Evolutionary conservation across 345 rosid genomes (phyloP), one percentile per base, ranked within the genome.

Genomic region (Pseudoturritis turrita): DNA sequence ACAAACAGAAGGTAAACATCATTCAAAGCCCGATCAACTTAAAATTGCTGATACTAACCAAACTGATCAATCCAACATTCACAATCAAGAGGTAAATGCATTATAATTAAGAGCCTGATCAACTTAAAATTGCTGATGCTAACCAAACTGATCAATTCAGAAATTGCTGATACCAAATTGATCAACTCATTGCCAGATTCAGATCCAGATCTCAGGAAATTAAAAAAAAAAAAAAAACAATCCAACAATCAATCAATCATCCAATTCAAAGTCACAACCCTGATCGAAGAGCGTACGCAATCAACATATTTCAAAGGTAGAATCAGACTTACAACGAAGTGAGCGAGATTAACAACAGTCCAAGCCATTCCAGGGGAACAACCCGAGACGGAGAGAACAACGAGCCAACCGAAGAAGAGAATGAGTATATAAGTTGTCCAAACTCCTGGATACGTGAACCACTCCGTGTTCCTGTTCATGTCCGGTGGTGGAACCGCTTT

Each of bases 341-440:
- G 95, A 14, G 80, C 65, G 73, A 90, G 92, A 74, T 87, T 86
- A 68, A 88, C 90, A 78, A 84, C 61, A 78, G 97, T 88, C 97
- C 97, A 90, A 28, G 90, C 95, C 89, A 81, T 84, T 61, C 95
- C 92, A 56, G 95, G 84, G 17, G 92, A 83, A 75, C 95, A 90
- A 55, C 83, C 83, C 33, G 80, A 83, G 68, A 90, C 29, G 35
- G 90, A 87, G 73, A 88, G 86, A 54, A 88, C 88, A 41, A 83
- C 40, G 13, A 90, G 85, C 95, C 97, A 88, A 1, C 80, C 73
- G 54, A 88, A 88, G 85, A 90, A 90, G 58, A 90, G 78, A 37
- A 90, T 81, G 18, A 86, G 83, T 29, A 91, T 83, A 56, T 88
- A 91, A 25, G 90, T 78, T 1, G 92, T 88, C 97, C 97, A 90